phyloP scores from a whole-genome alignment of 2,329 filamentous ascomycete species.

The Aspergillus oerlinghausenensis region DNA sequence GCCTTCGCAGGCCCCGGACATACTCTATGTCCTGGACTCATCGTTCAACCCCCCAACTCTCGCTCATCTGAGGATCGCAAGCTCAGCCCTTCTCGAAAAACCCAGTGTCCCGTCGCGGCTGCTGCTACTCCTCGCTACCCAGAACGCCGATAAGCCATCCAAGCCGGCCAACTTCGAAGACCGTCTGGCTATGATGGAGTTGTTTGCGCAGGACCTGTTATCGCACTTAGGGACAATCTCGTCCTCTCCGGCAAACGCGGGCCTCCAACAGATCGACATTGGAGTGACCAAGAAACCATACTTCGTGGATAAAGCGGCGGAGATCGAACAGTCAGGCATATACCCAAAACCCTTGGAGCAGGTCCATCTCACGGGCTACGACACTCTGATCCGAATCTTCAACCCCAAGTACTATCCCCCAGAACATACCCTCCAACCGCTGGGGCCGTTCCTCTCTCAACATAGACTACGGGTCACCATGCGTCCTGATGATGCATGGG shows the following conservation, averaged over 20 bases:
- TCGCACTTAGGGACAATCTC: conserved; percentile 19
- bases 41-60: conserved; percentile 63
- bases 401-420: conserved; percentile 47
- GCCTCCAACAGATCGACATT: conserved; percentile 39
- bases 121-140: conserved; percentile 57
- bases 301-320: conserved; percentile 45
- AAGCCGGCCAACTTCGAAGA: conserved; percentile 47
- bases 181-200: conserved; percentile 46
- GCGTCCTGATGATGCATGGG: conserved; percentile 40
- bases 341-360: conserved; percentile 39
- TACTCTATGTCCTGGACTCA: conserved; percentile 61
- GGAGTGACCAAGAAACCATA: conserved; percentile 47
- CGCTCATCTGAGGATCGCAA: conserved; percentile 55
- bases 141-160: conserved; percentile 61
- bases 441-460: conserved; percentile 39
- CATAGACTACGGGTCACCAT: conserved; percentile 43
- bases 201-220: conserved; percentile 43
- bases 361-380: conserved; percentile 46
- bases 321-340: conserved; percentile 34
- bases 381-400: conserved; percentile 47
- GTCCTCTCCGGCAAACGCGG: conserved; percentile 6
- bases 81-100: conserved; percentile 46
- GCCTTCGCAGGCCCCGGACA: conserved; percentile 16
- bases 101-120: conserved; percentile 37
- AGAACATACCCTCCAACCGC: conserved; percentile 37